These are phyloP conservation scores for Sordariomycetes sp. DNA, from an alignment of 2,329 filamentous ascomycete genomes.

Conservation along the genomic window DNA sequence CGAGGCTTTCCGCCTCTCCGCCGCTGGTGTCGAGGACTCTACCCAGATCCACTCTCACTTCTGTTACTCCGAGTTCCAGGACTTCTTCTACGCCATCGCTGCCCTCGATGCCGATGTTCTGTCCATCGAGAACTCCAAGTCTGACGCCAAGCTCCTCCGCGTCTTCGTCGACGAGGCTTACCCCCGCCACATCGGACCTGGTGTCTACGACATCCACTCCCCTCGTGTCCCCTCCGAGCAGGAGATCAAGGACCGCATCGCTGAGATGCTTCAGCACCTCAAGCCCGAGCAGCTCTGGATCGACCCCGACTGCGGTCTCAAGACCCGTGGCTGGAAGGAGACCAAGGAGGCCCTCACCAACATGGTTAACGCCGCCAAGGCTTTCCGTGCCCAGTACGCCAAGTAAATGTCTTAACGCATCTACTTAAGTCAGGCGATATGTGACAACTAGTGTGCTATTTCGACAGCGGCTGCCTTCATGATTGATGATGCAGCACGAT, in stretches of 20 bases:
- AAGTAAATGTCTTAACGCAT: constrained; percentile 35
- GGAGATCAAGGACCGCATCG: constrained; percentile 96
- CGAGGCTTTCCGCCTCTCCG: constrained; percentile 93
- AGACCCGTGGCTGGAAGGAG: constrained; percentile 98
- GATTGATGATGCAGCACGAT: constrained; percentile 41
- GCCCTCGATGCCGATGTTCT: constrained; percentile 96
- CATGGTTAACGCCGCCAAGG: constrained; percentile 98
- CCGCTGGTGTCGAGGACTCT: constrained; percentile 84
- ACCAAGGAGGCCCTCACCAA: constrained; percentile 93
- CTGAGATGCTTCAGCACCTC: constrained; percentile 96
- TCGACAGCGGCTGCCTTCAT: constrained; percentile 24
- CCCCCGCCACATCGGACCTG: constrained; percentile 95
- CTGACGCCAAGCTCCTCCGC: constrained; percentile 96
- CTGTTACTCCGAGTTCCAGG: constrained; percentile 99
- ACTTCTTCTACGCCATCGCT: constrained; percentile 99
- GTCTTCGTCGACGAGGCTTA: constrained; percentile 97
- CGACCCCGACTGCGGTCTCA: constrained; percentile 98
- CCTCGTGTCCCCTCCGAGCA: constrained; percentile 93
- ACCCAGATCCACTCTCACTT: constrained; percentile 99
- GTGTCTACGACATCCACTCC: constrained; percentile 99
- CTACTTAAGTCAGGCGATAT: constrained; percentile 10
- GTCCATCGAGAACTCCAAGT: constrained; percentile 99
- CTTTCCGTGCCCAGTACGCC: constrained; percentile 83
- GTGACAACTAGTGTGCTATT: constrained; percentile 20
- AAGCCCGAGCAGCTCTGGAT: constrained; percentile 99